phyloP scores from a whole-genome alignment of 1,139 yeast genomes.

The Candida mesenterica region DNA sequence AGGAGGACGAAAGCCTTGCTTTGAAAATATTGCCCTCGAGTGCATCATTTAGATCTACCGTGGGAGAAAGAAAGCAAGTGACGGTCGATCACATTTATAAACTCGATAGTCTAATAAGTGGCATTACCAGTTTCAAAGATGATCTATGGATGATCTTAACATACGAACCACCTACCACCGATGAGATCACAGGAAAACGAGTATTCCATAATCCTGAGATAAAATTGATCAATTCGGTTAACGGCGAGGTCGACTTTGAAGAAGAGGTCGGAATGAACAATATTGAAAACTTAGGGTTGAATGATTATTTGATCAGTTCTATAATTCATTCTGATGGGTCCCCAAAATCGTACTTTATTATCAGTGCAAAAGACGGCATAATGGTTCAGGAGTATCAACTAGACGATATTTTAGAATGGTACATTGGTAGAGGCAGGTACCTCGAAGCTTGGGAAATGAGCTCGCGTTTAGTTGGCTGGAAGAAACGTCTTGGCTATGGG shows the following conservation, averaged over 20 bases:
- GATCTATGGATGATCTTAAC: conserved; percentile 62
- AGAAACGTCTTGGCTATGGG: conserved; percentile 60
- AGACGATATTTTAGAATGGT: conserved; percentile 75
- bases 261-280: conserved; percentile 74
- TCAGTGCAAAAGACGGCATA: conserved; percentile 83
- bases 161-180: conserved; percentile 43
- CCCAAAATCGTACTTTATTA: conserved; percentile 54
- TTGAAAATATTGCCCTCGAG: conserved; percentile 56
- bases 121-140: conserved; percentile 71
- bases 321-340: conserved; percentile 33
- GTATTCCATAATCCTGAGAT: conserved; percentile 59
- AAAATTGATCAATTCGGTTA: conserved; percentile 58
- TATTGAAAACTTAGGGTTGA: conserved; percentile 62
- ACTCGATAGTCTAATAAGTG: conserved; percentile 67
- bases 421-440: conserved; percentile 49
- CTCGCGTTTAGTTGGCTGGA: conserved; percentile 49
- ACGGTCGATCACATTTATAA: conserved; percentile 55
- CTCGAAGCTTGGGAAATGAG: conserved; percentile 79
- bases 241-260: conserved; percentile 76
- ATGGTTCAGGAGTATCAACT: conserved; percentile 68
- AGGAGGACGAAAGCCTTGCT: conserved; percentile 9
- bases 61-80: conserved; percentile 51
- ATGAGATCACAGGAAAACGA: conserved; percentile 28
- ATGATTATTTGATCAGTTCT: conserved; percentile 66
- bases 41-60: conserved; percentile 55